Base-by-base conservation (phyloP, 768 basidiomycete species). In the Mycena chlorophos region DNA sequence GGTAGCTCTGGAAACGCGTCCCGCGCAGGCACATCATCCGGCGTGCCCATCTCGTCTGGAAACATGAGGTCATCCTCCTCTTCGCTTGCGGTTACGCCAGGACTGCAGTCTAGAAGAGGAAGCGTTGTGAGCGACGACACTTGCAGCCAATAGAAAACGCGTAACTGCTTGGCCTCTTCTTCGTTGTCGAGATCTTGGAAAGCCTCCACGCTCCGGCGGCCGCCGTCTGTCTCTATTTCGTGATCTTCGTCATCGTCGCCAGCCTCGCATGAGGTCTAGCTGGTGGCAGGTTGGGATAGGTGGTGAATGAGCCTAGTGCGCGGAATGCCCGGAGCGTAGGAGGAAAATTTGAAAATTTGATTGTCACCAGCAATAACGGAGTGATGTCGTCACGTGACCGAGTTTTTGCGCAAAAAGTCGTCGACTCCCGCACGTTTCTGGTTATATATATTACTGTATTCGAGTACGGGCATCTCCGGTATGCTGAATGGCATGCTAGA, bases 31-130 rank as follows among this genome's bases (percentile, higher is more conserved):
- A 87, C 74, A 54, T 98, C 89, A 60, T 85, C 84, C 0, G 96
- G 96, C 0, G 97, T 98, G 64, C 98, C 95, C 12, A 96, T 80
- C 69, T 99, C 96, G 66, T 99, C 96, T 0, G 96, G 96, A 73
- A 98, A 99, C n/a, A 82, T 78, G 23, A 84, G 71, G 61, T 97
- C 91, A 49, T 91, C 87, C 31, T 85, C 82, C 64, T 92, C 90
- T 70, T 91, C 89, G 79, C 49, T 83, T 78, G 51, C 86, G 85
- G 57, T 77, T 80, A 42, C 82, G 77, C 89, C 90, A 94, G 13
- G 77, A 77, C 55, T 79, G 75, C 45, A 93, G 71, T 65, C 91
- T 93, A 62, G 23, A 25, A 40, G 31, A 8, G 31, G 31, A 34
- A 34, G 26, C 19, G 45, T 54, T 27, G 59, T 40, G 52, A 54